Evolutionary conservation across 495 filamentous ascomycete genomes (phyloP), one percentile per base, ranked within the genome.

Genomic region (Neurospora sp.): DNA sequence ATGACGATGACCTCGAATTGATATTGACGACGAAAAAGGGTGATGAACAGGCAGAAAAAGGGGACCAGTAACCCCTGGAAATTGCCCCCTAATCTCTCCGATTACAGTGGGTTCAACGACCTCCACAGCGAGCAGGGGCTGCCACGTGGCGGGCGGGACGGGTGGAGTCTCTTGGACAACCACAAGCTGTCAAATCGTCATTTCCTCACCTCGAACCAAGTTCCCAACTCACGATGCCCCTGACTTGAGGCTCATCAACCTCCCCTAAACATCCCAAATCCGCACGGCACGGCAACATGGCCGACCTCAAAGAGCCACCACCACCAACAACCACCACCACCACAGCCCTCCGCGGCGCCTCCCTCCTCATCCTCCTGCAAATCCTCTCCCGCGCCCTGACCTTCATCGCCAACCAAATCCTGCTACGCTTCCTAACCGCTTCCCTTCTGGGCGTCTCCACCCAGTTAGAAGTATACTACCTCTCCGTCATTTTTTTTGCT

Each of bases 391-490:
- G 95, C 69, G 88, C 91, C 53, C 83, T 97, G 73, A 98, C 96
- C 37, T 99, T 99, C 81, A 80, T 88, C 61, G 89, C 94, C 72
- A 98, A 98, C 84, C 94, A 98, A 80, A 70, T 96, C 68, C 89
- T 98, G 12, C 85, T 99, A 5, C 93, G 94, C 44, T 93, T 90
- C 77, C 83, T 98, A 27, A 95, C 94, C 0, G 94, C 96, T 0
- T 87, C 91, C 53, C 85, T 94, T 0, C 86, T 98, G 2, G 96
- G 94, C 5, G 85, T 96, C 38, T 92, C 94, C 1, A 89, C 93
- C 3, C 96, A 97, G 79, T 87, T 98, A 5, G 96, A 99, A 74
- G 88, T 98, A 2, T 97, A 92, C 80, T 93, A 93, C 72, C 90
- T 94, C 39, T 91, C 93, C 3, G 90, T 96, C 12, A 85, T 98